These are phyloP conservation scores for Xylaria telfairii DNA, from an alignment of 495 filamentous ascomycete species.

Conservation along the genomic window DNA sequence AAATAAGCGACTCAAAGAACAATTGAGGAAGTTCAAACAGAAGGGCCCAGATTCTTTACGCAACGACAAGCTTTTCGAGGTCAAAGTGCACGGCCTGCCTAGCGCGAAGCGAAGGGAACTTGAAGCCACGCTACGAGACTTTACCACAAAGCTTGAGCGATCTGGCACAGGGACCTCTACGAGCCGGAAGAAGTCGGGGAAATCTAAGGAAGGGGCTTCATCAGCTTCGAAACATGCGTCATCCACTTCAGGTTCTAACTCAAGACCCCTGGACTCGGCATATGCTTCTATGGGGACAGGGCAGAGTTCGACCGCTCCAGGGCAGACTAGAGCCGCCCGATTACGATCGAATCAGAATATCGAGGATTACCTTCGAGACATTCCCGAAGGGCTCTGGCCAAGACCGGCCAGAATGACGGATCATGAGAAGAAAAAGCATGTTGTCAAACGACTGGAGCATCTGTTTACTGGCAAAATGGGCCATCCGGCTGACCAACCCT, in stretches of 20 bases:
- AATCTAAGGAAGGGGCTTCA: constrained; percentile 41
- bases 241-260: constrained; percentile 59
- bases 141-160: constrained; percentile 62
- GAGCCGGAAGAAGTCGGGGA: constrained; percentile 41
- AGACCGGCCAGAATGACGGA: constrained; percentile 63
- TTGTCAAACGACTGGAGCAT: constrained; percentile 74
- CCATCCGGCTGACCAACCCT: constrained; percentile 34
- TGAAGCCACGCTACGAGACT: constrained; percentile 71
- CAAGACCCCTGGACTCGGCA: constrained; percentile 69
- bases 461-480: constrained; percentile 75
- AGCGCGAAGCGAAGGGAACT: constrained; percentile 72
- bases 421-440: constrained; percentile 70
- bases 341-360: constrained; percentile 57
- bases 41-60: constrained; percentile 63
- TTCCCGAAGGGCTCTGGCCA: constrained; percentile 64
- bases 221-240: constrained; percentile 53
- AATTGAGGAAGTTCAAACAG: constrained; percentile 69
- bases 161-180: constrained; percentile 45
- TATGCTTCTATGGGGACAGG: constrained; percentile 75
- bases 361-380: constrained; percentile 65
- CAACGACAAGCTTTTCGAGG: constrained; percentile 76
- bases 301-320: constrained; percentile 43
- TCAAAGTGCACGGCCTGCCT: constrained; percentile 72
- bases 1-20: constrained; percentile 73
- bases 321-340: constrained; percentile 35